A percentile compares a stretch with the other conserved stretches of the same genome.
phyloP scores from a whole-genome alignment of 805 yeast genomes.

The Metschnikowia santaceciliae region DNA sequence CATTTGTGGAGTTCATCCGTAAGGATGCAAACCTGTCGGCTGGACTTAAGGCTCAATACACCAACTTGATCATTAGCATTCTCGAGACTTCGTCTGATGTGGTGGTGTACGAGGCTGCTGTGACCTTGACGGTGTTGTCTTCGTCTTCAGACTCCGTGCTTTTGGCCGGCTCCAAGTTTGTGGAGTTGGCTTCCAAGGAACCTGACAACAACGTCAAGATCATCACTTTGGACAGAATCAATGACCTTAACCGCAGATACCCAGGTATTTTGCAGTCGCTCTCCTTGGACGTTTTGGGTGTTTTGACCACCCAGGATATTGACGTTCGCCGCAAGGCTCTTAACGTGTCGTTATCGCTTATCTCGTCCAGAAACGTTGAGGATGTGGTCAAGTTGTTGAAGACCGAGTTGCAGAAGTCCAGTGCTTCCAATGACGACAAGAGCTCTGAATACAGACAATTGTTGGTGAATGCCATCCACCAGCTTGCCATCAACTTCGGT shows the following conservation, averaged over 20 bases:
- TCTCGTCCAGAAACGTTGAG: conserved; percentile 85
- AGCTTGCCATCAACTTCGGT: conserved; percentile 79
- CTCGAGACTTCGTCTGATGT: conserved; percentile 65
- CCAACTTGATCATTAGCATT: conserved; percentile 66
- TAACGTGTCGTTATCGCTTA: conserved; percentile 74
- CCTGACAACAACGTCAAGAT: conserved; percentile 94
- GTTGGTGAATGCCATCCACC: conserved; percentile 82
- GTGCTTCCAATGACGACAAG: conserved; percentile 71
- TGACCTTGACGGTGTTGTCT: conserved; percentile 60
- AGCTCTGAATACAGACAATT: conserved; percentile 83
- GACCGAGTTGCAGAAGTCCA: conserved; percentile 79
- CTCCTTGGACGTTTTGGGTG: conserved; percentile 80
- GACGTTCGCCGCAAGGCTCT: conserved; percentile 89
- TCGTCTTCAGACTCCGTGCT: conserved; percentile 63
- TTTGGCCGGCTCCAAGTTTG: conserved; percentile 79
- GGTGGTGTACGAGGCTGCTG: conserved; percentile 89
- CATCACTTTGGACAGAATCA: conserved; percentile 83
- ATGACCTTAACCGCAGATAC: conserved; percentile 64
- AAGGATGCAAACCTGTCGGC: conserved; percentile 54
- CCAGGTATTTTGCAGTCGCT: conserved; percentile 84
- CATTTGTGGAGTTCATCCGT: conserved; percentile 87
- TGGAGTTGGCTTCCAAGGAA: conserved; percentile 85
- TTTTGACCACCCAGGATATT: conserved; percentile 81
- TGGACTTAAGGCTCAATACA: conserved; percentile 65
- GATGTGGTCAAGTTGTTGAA: conserved; percentile 88